Percentiles rank a stretch among this genome's conserved stretches.
phyloP scores from a whole-genome alignment of 164 flowering plant genomes.

The Macadamia tetraphylla region DNA sequence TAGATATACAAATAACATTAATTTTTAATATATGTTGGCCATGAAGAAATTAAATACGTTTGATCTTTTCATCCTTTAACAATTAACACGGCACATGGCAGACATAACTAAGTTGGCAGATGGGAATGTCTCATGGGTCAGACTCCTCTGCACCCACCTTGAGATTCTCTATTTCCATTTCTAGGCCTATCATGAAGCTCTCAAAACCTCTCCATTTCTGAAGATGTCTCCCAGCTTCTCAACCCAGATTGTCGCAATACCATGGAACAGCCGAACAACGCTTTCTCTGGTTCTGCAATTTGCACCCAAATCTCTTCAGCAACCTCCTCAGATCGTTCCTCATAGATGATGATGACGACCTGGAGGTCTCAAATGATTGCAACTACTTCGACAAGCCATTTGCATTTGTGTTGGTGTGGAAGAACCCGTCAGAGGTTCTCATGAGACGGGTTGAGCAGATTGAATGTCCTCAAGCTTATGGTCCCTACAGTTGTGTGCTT shows the following conservation, averaged over 20 bases:
- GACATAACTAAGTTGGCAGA: too few species aligned
- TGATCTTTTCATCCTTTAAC: too few species aligned
- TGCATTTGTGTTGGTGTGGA: conserved; percentile 36
- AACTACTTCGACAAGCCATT: conserved; percentile 7
- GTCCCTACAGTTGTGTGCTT: conserved; percentile 39
- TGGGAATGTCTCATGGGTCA: not conserved
- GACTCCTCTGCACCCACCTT: conserved; percentile 30
- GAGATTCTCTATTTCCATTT: conserved; percentile 25
- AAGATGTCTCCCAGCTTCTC: conserved; percentile 47
- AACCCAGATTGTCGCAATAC: conserved; percentile 30
- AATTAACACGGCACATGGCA: too few species aligned
- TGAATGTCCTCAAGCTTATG: conserved; percentile 62
- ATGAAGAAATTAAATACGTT: too few species aligned
- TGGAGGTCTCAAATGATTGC: not conserved
- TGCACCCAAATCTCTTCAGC: conserved; percentile 71
- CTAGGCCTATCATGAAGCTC: conserved; percentile 40
- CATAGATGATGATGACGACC: conserved; percentile 13
- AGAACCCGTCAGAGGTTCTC: conserved; percentile 23
- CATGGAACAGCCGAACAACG: conserved; percentile 63
- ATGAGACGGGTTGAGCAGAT: conserved; percentile 43
- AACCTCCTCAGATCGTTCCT: conserved; percentile 58
- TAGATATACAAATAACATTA: too few species aligned
- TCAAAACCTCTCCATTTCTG: not conserved
- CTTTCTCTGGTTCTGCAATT: conserved; percentile 73
- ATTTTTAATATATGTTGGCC: too few species aligned